Evolutionary conservation across 768 basidiomycete species (phyloP), one percentile per base, ranked within the genome.

Genomic region (Sistotremastrum niveocremeum): DNA sequence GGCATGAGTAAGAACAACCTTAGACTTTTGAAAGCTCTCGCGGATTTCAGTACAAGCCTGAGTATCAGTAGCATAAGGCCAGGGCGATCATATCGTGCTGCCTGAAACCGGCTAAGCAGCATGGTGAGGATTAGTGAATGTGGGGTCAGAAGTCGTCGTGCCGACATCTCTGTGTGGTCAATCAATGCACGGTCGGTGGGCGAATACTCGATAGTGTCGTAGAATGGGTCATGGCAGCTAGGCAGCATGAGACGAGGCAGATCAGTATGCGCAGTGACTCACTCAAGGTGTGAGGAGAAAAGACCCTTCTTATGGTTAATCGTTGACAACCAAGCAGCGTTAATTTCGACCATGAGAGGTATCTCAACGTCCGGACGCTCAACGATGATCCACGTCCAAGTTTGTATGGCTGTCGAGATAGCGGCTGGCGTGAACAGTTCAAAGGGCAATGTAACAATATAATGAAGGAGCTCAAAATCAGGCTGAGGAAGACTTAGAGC

Each of bases 321-420:
- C 4, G 85, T 85, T 46, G 76, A 72, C 41, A 81, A 72, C 95
- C 95, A 99, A 3, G 85, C 84, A 2, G 85, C 76, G 40, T 87
- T 65, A 42, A 98, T 75, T 55, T 97, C 91, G 4, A 77, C 68
- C 72, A 97, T 83, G 12, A 97, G 62, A 2, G 80, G 77, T 41
- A 91, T 76, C 61, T 97, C 93, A 7, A 84, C 68, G 41, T 74
- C 73, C 0, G 86, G 80, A 48, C 86, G 77, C 58, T 94, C 85
- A 9, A 85, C 78, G 44, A 95, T 83, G 0, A 95, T 73, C 93
- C 93, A 97, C 3, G 84, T 89, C 95, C 95, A 98, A 7, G 84
- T 82, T 57, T 98, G 91, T 38, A 91, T 81, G 0, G 88, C 93
- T 2, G 86, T 77, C 10, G 86, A 74, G 47, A 97, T 77, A 1